phyloP scores from a whole-genome alignment of 148 eudicot genomes.

The Cornus florida region DNA sequence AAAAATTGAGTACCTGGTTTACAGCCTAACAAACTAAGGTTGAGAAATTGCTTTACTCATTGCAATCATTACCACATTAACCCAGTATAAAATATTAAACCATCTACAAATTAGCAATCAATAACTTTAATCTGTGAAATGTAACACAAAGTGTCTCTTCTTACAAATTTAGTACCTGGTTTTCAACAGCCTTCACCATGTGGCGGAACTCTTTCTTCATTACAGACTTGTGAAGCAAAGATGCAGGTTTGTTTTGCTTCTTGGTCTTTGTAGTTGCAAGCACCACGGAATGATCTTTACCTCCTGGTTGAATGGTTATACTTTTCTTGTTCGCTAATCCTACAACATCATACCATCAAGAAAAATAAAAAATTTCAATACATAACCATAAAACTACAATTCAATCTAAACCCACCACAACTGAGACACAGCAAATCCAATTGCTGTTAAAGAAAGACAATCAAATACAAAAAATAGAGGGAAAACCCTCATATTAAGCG shows the following conservation, averaged over 20 bases:
- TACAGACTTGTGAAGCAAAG: constrained; percentile 65
- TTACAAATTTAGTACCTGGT: constrained; percentile 56
- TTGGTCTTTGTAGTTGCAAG: constrained; percentile 84
- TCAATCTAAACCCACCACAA: background rate
- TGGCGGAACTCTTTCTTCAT: constrained; percentile 88
- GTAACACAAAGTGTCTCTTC: too few relatives aligned
- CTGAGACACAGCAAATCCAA: background rate
- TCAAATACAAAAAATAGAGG: background rate
- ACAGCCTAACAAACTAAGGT: background rate
- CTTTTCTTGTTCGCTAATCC: constrained; percentile 94
- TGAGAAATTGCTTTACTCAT: background rate
- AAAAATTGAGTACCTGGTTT: too few relatives aligned
- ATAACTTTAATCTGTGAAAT: too few relatives aligned
- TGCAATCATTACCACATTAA: too few relatives aligned
- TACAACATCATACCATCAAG: constrained; percentile 11
- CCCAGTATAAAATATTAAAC: background rate
- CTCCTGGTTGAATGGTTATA: constrained; percentile 72
- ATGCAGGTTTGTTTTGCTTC: constrained; percentile 80
- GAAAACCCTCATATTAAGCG: background rate
- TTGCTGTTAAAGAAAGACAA: too few relatives aligned
- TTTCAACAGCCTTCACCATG: constrained; percentile 83
- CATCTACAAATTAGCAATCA: background rate
- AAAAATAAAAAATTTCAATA: background rate
- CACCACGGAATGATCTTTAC: constrained; percentile 68
- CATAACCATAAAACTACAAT: background rate